Conservation (phyloP, 2,329 filamentous ascomycete genomes). For the Xylaria sp. region DNA sequence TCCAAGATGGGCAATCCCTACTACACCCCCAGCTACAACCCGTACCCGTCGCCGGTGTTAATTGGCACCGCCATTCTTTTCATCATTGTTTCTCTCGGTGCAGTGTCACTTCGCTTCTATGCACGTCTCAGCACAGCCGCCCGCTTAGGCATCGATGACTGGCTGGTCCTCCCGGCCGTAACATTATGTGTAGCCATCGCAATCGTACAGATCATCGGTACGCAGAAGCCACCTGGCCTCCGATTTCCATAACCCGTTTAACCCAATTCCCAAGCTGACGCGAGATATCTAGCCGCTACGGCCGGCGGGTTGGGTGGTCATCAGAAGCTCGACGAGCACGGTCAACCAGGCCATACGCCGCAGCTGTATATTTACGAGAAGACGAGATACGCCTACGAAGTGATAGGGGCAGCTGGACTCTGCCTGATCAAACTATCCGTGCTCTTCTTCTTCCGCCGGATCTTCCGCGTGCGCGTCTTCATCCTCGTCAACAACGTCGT, state of each 20-base stretch:
- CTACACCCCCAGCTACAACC: conserved; percentile 36
- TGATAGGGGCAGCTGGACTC: conserved; percentile 31
- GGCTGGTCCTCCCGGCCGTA: conserved; percentile 35
- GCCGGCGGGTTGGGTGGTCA: conserved; percentile 34
- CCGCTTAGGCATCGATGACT: conserved; percentile 38
- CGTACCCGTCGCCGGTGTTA: conserved; percentile 36
- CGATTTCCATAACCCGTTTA: background rate
- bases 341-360: conserved; percentile 31
- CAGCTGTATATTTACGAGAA: conserved; percentile 38
- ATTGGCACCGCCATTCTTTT: conserved; percentile 38
- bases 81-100: conserved; percentile 33
- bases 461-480: conserved; percentile 37
- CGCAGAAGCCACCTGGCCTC: background rate
- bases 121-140: conserved; percentile 25
- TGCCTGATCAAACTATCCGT: conserved; percentile 38
- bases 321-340: conserved; percentile 32
- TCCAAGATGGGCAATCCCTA: conserved; percentile 39
- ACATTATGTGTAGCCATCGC: conserved; percentile 31
- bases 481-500: conserved; percentile 37
- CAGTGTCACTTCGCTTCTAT: conserved; percentile 38
- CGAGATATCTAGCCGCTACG: conserved; percentile 27
- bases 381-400: conserved; percentile 36
- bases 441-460: conserved; percentile 39
- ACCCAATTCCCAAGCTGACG: background rate
- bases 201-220: conserved; percentile 39